Evolutionary conservation across 1,139 yeast genomes (phyloP), one percentile per base, ranked within the genome.

Genomic region (Kurtzmaniella quercitrusa): DNA sequence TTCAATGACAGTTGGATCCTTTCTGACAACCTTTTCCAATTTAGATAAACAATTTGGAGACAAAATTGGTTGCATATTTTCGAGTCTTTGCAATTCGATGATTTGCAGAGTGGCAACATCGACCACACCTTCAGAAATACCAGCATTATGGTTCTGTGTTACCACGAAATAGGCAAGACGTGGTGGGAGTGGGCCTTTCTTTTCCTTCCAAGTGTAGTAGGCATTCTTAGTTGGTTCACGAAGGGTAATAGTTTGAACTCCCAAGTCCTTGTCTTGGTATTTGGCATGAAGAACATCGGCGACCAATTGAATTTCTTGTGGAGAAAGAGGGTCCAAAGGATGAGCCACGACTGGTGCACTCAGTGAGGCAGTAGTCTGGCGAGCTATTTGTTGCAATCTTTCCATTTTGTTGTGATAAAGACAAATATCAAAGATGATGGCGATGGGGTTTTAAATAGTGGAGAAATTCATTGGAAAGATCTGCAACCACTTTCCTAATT

Each of bases 261-360:
- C 59, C 46, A 82, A 63, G 11, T 56, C 50, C 51, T 68, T 69
- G 28, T 78, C 82, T 34, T 68, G 55, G 71, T 73, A 61, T 36
- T 63, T 52, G 22, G 50, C 45, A 49, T 63, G 66, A 40, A 69
- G 53, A 14, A 66, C 47, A 12, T 50, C 41, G 16, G 71, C 43
- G 8, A 66, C 71, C 20, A 62, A 58, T 47, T 61, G 64, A 48
- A 72, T 72, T 65, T 84, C 93, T 42, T 60, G 72, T 18, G 80
- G 73, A 36, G 83, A 65, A 49, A 84, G 74, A 11, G 88, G 91
- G 62, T 84, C 93, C 55, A 84, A 70, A 22, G 91, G 89, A 61
- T 84, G 93, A 8, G 63, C 61, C 16, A 69, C 61, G 42, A 78
- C 63, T 39, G 82, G 82, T 16, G 82, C 70, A 37, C 74, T 65